These are phyloP conservation scores for Acanthochlamys bracteata DNA, from an alignment of 106 monocot species.

Conservation along the genomic window DNA sequence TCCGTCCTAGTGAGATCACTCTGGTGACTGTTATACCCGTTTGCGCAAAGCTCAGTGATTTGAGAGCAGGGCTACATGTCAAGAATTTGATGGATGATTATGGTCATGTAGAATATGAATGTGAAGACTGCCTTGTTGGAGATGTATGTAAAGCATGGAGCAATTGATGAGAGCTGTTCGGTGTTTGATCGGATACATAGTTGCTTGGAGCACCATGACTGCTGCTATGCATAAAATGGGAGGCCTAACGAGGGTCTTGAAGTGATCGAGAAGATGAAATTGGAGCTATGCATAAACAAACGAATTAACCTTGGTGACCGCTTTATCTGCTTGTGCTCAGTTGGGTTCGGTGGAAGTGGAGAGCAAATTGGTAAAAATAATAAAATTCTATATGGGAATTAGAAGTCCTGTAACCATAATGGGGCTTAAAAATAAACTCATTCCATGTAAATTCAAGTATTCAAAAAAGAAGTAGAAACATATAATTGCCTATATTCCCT, in stretches of 20 bases:
- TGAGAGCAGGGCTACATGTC: slow-evolving; percentile 52
- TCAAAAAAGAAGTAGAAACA: too few species aligned
- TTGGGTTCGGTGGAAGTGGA: slow-evolving; percentile 66
- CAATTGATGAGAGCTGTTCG: slow-evolving; percentile 59
- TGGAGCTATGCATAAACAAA: slow-evolving; percentile 46
- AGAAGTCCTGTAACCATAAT: too few species aligned
- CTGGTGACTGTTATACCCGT: slow-evolving; percentile 65
- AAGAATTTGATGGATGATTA: slow-evolving; percentile 41
- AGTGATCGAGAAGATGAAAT: slow-evolving; percentile 68
- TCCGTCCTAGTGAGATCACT: slow-evolving; percentile 51
- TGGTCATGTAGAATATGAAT: slow-evolving; percentile 33
- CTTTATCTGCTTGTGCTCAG: slow-evolving; percentile 71
- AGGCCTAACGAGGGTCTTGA: slow-evolving; percentile 63
- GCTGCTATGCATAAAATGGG: slow-evolving; percentile 90
- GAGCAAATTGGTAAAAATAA: slow-evolving; percentile 51
- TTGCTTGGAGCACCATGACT: slow-evolving; percentile 95
- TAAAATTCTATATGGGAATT: too few species aligned
- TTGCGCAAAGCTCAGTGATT: slow-evolving; percentile 64
- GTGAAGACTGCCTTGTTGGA: slow-evolving; percentile 77
- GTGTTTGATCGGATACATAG: slow-evolving; percentile 69
- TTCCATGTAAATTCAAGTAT: too few species aligned
- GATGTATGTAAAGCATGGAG: slow-evolving; percentile 79
- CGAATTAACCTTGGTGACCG: slow-evolving; percentile 80
- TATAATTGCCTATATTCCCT: too few species aligned
- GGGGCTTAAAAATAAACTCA: too few species aligned